Conservation (phyloP, 1,139 yeast genomes). For the Debaryomyces fabryi region DNA sequence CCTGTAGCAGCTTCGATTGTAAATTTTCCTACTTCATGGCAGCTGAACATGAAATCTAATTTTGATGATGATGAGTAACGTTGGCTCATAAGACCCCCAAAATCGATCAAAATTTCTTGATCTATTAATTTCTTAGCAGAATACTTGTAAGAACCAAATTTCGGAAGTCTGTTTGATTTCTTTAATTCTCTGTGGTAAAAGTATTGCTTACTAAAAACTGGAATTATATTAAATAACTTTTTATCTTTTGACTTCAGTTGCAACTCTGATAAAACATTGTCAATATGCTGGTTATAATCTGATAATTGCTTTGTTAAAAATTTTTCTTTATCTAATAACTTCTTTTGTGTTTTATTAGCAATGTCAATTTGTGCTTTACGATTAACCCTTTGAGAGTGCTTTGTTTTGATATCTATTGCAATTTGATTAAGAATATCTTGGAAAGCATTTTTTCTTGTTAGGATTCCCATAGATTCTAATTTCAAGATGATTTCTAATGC, state of each 20-base stretch:
- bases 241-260: constrained; percentile 59
- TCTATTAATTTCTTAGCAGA: constrained; percentile 77
- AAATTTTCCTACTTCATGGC: constrained; percentile 74
- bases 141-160: constrained; percentile 83
- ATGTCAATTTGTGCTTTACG: constrained; percentile 64
- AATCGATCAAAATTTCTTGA: constrained; percentile 64
- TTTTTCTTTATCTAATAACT: constrained; percentile 62
- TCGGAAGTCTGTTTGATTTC: constrained; percentile 67
- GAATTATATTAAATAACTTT: constrained; percentile 52
- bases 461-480: constrained; percentile 68
- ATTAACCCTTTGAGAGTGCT: constrained; percentile 66
- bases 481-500: constrained; percentile 78
- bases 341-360: constrained; percentile 60
- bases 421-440: constrained; percentile 82
- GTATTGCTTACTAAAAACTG: constrained; percentile 78
- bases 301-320: constrained; percentile 62
- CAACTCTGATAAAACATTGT: constrained; percentile 61
- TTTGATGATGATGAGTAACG: constrained; percentile 57
- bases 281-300: constrained; percentile 73
- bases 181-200: constrained; percentile 75
- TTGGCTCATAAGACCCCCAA: constrained; percentile 51
- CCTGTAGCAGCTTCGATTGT: constrained; percentile 63
- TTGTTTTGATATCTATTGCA: constrained; percentile 81
- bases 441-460: constrained; percentile 70
- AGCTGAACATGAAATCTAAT: constrained; percentile 72